Evolutionary conservation across 2,329 filamentous ascomycete species (phyloP).

Genomic region (Trematosphaeria pertusa): DNA sequence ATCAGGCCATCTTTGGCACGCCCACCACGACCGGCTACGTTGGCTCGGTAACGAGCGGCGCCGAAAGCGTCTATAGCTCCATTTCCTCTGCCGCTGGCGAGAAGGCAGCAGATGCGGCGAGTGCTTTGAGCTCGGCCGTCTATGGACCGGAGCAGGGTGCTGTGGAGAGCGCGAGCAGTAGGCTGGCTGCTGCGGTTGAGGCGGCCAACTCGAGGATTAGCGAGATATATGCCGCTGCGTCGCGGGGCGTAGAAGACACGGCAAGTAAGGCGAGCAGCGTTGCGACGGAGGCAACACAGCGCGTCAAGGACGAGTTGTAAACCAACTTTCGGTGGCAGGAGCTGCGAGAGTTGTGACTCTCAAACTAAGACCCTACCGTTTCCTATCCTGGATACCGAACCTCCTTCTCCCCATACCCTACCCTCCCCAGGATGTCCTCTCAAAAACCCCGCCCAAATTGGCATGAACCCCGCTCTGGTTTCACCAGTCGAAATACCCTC

Average conservation of each 20-base stretch:
- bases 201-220: conserved; percentile 53
- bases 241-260: conserved; percentile 52
- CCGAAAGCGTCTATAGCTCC: conserved; percentile 54
- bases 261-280: conserved; percentile 53
- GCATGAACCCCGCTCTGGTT: too few relatives aligned
- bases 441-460: too few relatives aligned
- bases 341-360: too few relatives aligned
- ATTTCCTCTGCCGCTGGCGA: conserved; percentile 55
- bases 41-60: conserved; percentile 54
- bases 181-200: conserved; percentile 51
- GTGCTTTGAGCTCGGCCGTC: conserved; percentile 52
- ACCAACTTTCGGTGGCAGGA: too few relatives aligned
- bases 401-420: too few relatives aligned
- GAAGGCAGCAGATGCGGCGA: conserved; percentile 42
- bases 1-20: conserved; percentile 64
- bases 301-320: conserved; percentile 62
- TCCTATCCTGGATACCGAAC: too few relatives aligned
- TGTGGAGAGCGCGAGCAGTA: conserved; percentile 53
- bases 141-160: conserved; percentile 58
- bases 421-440: too few relatives aligned
- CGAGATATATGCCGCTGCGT: conserved; percentile 47
- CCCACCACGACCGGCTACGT: conserved; percentile 54
- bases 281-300: conserved; percentile 49
- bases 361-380: too few relatives aligned
- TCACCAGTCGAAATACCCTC: too few relatives aligned